phyloP scores from a whole-genome alignment of 225 moss, liverwort and hornwort species.

The Pseudisothecium myosuroides region DNA sequence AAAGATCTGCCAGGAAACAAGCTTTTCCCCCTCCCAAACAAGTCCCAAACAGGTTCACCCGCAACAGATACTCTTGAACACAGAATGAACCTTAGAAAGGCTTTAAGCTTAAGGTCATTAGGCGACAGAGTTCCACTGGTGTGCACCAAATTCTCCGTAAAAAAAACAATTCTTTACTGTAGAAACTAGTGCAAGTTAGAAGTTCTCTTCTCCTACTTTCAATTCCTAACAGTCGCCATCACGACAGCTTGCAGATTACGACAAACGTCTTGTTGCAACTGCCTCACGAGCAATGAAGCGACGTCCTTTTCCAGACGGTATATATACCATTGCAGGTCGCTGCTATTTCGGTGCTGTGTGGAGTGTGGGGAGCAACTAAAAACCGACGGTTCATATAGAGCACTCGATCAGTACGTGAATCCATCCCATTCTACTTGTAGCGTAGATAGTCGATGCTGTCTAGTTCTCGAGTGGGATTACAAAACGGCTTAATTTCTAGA shows the following conservation, averaged over 20 bases:
- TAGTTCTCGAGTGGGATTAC: neutral
- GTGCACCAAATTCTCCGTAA: neutral
- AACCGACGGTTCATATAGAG: neutral
- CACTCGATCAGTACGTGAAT: neutral
- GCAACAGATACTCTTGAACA: neutral
- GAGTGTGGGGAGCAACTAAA: neutral
- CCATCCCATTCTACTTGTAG: neutral
- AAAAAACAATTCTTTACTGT: neutral
- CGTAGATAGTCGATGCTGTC: neutral
- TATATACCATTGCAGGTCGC: neutral
- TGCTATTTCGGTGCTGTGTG: neutral
- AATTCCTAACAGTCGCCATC: neutral
- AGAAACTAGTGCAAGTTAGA: neutral
- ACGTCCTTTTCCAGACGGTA: neutral
- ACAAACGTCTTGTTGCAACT: neutral
- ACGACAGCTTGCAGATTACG: neutral
- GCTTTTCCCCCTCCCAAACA: neutral
- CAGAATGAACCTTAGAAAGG: neutral
- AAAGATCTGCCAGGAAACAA: neutral
- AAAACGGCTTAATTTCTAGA: neutral
- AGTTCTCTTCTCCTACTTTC: neutral
- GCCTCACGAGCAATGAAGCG: neutral
- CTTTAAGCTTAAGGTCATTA: too few species aligned
- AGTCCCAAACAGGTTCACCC: neutral
- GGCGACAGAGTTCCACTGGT: neutral